Percentiles rank a stretch among this genome's conserved stretches.
Conservation (phyloP, 2,329 filamentous ascomycete species). For the Aspergillus melleus region DNA sequence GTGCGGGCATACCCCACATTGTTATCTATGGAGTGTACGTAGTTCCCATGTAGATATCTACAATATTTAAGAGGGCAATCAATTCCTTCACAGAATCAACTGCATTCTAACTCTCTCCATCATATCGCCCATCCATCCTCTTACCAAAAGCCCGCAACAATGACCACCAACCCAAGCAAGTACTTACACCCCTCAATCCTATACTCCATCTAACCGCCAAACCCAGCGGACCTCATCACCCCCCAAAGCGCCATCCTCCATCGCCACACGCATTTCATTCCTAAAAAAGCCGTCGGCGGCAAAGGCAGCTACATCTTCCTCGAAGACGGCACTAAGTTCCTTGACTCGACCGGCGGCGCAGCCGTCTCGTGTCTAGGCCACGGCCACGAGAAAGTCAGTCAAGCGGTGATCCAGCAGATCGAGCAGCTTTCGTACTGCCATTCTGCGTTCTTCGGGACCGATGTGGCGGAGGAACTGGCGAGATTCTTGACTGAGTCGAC, state of each 20-base stretch:
- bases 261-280: conserved; percentile 49
- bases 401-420: conserved; percentile 62
- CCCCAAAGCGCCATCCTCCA: conserved; percentile 49
- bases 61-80: too few relatives aligned
- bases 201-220: conserved; percentile 2
- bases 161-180: not conserved
- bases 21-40: not conserved
- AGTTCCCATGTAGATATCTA: not conserved
- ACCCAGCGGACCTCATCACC: not conserved
- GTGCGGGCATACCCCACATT: conserved; percentile 19
- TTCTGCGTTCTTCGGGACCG: conserved; percentile 58
- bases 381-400: conserved; percentile 59
- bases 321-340: conserved; percentile 58
- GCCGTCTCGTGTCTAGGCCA: conserved; percentile 73
- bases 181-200: not conserved
- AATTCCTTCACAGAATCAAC: too few relatives aligned
- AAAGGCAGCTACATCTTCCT: conserved; percentile 55
- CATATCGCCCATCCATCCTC: too few relatives aligned
- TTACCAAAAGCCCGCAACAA: not conserved
- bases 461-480: conserved; percentile 55
- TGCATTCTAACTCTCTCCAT: too few relatives aligned
- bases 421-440: conserved; percentile 60
- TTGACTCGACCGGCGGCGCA: conserved; percentile 73
- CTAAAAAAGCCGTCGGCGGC: conserved; percentile 51
- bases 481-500: conserved; percentile 53